Percentiles rank a stretch among this genome's conserved stretches.
Conservation (phyloP, 345 rosid genomes). For the Kandelia obovata region DNA sequence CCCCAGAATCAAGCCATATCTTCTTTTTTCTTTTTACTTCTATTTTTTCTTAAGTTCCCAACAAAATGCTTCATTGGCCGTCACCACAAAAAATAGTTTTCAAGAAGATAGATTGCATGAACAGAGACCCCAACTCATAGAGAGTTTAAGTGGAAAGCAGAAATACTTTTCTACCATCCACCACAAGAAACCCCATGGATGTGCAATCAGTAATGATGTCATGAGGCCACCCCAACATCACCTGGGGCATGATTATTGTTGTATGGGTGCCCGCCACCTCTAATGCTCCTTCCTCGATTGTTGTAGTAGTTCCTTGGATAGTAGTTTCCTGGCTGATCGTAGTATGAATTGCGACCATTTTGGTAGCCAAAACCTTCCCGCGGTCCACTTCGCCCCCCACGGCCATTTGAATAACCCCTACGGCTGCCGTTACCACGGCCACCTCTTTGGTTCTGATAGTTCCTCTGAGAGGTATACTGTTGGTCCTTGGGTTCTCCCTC, state of each 20-base stretch:
- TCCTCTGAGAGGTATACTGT: constrained; percentile 53
- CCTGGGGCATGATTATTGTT: constrained; percentile 42
- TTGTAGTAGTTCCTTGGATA: constrained; percentile 62
- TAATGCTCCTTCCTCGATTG: constrained; percentile 57
- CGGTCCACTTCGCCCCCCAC: constrained; percentile 65
- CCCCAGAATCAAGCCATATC: background rate
- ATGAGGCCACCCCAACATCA: constrained; percentile 51
- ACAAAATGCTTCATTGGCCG: background rate
- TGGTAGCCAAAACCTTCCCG: constrained; percentile 57
- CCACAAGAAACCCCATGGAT: background rate
- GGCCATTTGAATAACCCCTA: constrained; percentile 63
- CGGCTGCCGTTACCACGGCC: constrained; percentile 62
- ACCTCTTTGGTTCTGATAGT: constrained; percentile 66
- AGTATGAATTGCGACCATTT: constrained; percentile 59
- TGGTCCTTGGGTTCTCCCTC: constrained; percentile 42
- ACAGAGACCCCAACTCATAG: background rate
- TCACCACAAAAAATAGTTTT: too few relatives aligned
- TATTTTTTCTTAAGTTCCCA: background rate
- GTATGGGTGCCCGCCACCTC: constrained; percentile 51
- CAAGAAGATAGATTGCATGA: constrained; percentile 8
- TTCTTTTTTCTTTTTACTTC: too few relatives aligned
- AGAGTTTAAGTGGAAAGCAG: constrained; percentile 4
- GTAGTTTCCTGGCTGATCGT: constrained; percentile 65
- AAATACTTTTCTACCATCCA: constrained; percentile 5
- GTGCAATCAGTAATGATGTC: background rate